Conservation (phyloP, 1,139 yeast species). For the Yamadazyma friedrichii region DNA sequence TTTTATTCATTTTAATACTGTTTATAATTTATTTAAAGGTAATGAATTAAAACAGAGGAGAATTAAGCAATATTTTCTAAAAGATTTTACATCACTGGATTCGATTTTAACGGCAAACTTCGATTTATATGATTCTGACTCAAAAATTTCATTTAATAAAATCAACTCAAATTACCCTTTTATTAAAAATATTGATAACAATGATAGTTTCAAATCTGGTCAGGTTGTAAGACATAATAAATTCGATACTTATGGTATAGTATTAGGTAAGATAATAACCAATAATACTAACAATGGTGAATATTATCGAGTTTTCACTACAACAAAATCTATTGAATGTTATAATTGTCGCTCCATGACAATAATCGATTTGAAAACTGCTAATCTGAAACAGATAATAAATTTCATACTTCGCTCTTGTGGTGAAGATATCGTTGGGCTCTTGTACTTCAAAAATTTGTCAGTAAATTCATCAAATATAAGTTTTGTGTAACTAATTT, state of each 20-base stretch:
- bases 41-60: constrained; percentile 6
- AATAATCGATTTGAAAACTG: constrained; percentile 4
- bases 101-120: constrained; percentile 7
- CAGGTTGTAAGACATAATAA: constrained; percentile 16
- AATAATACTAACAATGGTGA: constrained; percentile 1
- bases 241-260: constrained; percentile 16
- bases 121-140: constrained; percentile 8
- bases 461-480: neutral
- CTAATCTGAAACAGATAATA: constrained; percentile 6
- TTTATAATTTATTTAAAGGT: constrained; percentile 11
- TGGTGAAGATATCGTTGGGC: constrained; percentile 14
- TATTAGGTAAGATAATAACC: constrained; percentile 12
- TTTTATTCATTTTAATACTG: constrained; percentile 18
- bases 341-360: constrained; percentile 11
- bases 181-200: neutral
- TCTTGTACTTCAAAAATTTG: constrained; percentile 7
- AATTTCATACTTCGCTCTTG: constrained; percentile 11
- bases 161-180: constrained; percentile 6
- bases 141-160: constrained; percentile 11
- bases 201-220: constrained; percentile 11
- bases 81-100: neutral
- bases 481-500: constrained; percentile 1
- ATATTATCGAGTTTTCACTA: constrained; percentile 16
- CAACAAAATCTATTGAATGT: constrained; percentile 14
- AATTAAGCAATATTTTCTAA: constrained; percentile 4